phyloP scores from a whole-genome alignment of 164 flowering plant species.

The Liquidambar formosana region DNA sequence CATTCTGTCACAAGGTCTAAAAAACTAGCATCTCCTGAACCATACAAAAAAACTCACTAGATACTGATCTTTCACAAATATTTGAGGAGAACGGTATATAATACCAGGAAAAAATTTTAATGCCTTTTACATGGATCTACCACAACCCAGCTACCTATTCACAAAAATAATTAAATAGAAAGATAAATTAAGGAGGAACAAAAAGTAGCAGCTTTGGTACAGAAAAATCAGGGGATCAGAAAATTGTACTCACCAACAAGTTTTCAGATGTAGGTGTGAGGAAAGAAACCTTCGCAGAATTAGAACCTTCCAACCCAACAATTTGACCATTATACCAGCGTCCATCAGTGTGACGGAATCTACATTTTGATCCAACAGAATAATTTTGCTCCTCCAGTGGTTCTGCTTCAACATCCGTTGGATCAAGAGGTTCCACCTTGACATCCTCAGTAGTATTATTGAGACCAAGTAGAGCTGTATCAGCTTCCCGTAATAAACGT shows the following conservation, averaged over 20 bases:
- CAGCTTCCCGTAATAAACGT: conserved; percentile 67
- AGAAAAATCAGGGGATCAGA: neutral
- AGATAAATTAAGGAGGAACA: neutral
- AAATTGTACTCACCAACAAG: conserved; percentile 68
- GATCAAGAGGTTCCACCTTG: conserved; percentile 53
- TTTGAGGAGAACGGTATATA: neutral
- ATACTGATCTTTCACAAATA: neutral
- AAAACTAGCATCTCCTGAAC: neutral
- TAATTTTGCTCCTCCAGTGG: conserved; percentile 46
- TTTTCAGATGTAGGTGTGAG: conserved; percentile 86
- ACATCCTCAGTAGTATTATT: conserved; percentile 30
- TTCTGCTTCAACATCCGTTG: conserved; percentile 45
- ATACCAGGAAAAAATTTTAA: neutral
- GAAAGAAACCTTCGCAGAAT: conserved; percentile 68
- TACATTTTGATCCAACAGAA: conserved; percentile 77
- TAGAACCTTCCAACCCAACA: conserved; percentile 53
- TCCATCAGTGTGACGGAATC: conserved; percentile 86
- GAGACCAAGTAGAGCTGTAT: conserved; percentile 34
- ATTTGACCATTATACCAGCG: conserved; percentile 86
- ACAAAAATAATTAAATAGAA: neutral
- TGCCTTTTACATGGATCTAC: neutral
- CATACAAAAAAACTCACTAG: neutral
- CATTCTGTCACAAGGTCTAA: neutral
- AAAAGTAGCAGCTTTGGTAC: neutral
- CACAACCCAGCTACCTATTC: neutral